Evolutionary conservation across 2,329 filamentous ascomycete genomes (phyloP), one percentile per base, ranked within the genome.

Genomic region (Neocatenulostroma microsporum): DNA sequence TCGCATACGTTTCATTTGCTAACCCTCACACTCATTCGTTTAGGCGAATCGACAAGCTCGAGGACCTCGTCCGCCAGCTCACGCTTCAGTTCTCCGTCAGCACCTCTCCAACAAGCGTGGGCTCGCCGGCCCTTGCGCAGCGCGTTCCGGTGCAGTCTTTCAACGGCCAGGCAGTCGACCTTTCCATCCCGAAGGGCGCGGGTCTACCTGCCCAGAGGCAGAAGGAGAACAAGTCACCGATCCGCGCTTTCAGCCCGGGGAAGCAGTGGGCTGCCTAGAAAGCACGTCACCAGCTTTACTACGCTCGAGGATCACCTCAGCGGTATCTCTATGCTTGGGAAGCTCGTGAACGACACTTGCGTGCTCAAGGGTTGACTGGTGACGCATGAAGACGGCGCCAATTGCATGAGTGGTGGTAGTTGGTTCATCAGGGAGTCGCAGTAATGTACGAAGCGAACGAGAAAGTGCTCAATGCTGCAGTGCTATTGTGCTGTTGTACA

Each of bases 171-270:
- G 27, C 36, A 5, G 20, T 51, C 28, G 43, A 49, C 14, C 27
- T 54, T n/a, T 28, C 31, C 5, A 39, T 54, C 11, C 45, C 48
- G 3, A 55, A 50, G 30, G 52, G 49, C 11, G 40, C 18, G 11
- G 31, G 27, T 10, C 17, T 39, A 14, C 14, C 8, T 10, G 20
- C 27, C 12, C 11, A 11, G 20, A 23, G 10, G 11, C 12, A 18
- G 17, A 42, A 25, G 32, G 40, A 39, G 27, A 39, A 39, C 21
- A 24, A 23, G 14, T 4, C 18, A n/a, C 27, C 37, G 21, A 23
- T 13, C 9, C 36, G 36, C 14, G 14, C 13, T 8, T 36, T 36
- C 28, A 36, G 27, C 10, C 38, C 38, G 20, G 38, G 32, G 3
- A 14, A 40, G 27, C 38, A 24, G 28, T 32, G 35, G 35, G 32